Conservation (phyloP, 176 grass and related monocot species). For the Rhynchospora tenuis region DNA sequence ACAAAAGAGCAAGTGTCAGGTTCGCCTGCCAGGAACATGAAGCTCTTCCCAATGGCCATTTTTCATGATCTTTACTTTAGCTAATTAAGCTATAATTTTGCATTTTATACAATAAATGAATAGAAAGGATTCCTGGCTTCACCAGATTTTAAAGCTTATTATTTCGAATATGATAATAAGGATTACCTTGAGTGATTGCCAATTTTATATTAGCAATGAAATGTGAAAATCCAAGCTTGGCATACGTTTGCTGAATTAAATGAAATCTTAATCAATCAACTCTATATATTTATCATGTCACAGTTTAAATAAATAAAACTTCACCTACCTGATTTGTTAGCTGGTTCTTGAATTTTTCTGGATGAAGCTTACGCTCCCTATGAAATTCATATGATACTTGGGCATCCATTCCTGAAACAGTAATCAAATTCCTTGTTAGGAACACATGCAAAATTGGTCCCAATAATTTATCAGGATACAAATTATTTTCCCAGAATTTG, state of each 20-base stretch:
- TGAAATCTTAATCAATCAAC: constrained; percentile 18
- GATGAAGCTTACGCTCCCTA: constrained; percentile 74
- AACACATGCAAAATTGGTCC: neutral
- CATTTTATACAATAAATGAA: constrained; percentile 22
- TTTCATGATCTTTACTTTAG: constrained; percentile 87
- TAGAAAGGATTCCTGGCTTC: neutral
- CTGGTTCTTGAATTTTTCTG: constrained; percentile 91
- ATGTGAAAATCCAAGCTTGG: constrained; percentile 75
- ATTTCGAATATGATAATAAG: constrained; percentile 8
- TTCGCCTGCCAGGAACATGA: constrained; percentile 57
- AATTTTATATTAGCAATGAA: constrained; percentile 74
- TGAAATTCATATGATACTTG: constrained; percentile 97
- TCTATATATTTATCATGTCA: constrained; percentile 15
- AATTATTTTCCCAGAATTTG: neutral
- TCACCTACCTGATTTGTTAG: constrained; percentile 65
- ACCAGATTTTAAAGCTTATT: neutral
- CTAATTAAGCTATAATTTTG: constrained; percentile 88
- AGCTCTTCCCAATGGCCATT: constrained; percentile 74
- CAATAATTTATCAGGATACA: constrained; percentile 5
- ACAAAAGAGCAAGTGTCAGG: neutral
- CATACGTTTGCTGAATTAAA: constrained; percentile 59
- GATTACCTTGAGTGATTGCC: constrained; percentile 63
- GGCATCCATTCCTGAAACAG: constrained; percentile 79
- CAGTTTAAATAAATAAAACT: neutral
- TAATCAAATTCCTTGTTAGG: constrained; percentile 17